These are phyloP conservation scores for Ilyonectria robusta DNA, from an alignment of 2,329 filamentous ascomycete species.

Conservation along the genomic window DNA sequence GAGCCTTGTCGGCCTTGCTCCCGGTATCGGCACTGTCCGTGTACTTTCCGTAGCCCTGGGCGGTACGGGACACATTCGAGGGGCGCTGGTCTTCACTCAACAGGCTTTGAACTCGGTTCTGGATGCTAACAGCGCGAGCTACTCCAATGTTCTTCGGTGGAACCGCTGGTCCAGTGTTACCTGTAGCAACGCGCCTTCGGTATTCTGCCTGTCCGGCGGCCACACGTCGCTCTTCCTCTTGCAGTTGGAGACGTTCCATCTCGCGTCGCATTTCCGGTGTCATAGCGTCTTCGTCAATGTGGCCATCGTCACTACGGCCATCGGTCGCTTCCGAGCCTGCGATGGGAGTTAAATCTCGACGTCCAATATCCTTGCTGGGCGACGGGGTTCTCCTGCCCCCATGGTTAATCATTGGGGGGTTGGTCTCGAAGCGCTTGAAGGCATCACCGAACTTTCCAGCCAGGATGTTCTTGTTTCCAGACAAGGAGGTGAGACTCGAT, in stretches of 20 bases:
- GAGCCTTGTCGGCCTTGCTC: constrained; percentile 55
- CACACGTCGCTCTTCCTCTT: constrained; percentile 91
- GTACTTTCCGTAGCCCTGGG: constrained; percentile 91
- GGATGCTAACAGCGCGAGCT: constrained; percentile 85
- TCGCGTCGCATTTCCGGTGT: constrained; percentile 92
- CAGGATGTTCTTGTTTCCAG: constrained; percentile 85
- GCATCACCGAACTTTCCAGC: constrained; percentile 92
- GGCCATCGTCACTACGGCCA: constrained; percentile 73
- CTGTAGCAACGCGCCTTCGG: constrained; percentile 76
- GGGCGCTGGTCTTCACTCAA: constrained; percentile 81
- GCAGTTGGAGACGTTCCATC: constrained; percentile 84
- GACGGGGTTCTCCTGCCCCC: constrained; percentile 61
- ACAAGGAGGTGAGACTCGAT: constrained; percentile 79
- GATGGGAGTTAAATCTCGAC: constrained; percentile 75
- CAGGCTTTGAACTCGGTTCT: constrained; percentile 89
- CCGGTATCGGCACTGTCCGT: constrained; percentile 68
- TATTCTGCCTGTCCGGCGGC: constrained; percentile 92
- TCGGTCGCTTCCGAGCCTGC: constrained; percentile 80
- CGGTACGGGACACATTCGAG: constrained; percentile 75
- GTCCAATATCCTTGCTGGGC: constrained; percentile 64
- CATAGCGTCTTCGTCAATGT: constrained; percentile 76
- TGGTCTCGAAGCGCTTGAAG: constrained; percentile 89
- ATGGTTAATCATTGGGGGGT: constrained; percentile 50
- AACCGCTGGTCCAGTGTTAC: constrained; percentile 55
- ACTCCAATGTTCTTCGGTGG: constrained; percentile 70